Evolutionary conservation across 176 grass and related monocot species (phyloP).

Genomic region (Oropetium thomaeum): DNA sequence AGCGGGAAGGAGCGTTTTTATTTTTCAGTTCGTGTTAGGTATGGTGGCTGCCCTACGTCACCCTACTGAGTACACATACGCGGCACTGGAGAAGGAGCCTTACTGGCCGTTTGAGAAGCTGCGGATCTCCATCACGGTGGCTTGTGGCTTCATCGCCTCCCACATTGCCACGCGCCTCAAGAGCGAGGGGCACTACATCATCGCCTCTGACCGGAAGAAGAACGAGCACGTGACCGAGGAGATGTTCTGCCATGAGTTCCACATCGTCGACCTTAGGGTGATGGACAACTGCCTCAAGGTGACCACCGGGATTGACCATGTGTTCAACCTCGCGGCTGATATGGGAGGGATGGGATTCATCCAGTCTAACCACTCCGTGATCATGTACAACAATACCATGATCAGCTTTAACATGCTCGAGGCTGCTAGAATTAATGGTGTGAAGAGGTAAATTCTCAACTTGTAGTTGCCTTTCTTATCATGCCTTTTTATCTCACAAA

Average conservation of each 20-base stretch:
- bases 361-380: slow-evolving; percentile 79
- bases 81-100: slow-evolving; percentile 63
- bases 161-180: slow-evolving; percentile 80
- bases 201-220: slow-evolving; percentile 95
- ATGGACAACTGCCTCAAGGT: slow-evolving; percentile 92
- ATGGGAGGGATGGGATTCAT: slow-evolving; percentile 96
- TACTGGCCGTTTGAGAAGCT: slow-evolving; percentile 74
- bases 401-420: slow-evolving; percentile 95
- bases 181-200: slow-evolving; percentile 73
- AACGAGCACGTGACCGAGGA: slow-evolving; percentile 88
- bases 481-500: not conserved
- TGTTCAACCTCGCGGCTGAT: slow-evolving; percentile 87
- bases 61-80: slow-evolving; percentile 86
- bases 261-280: slow-evolving; percentile 79
- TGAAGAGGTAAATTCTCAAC: slow-evolving; percentile 54
- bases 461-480: not conserved
- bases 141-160: slow-evolving; percentile 79
- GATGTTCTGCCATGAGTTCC: slow-evolving; percentile 94
- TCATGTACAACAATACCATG: slow-evolving; percentile 96
- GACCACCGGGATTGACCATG: slow-evolving; percentile 62
- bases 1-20: too few species aligned
- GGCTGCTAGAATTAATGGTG: slow-evolving; percentile 67
- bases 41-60: too few species aligned
- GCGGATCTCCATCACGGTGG: slow-evolving; percentile 75
- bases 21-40: too few species aligned